Evolutionary conservation across 441 rosid genomes (phyloP), one percentile per base, ranked within the genome.

Genomic region (Brassica balearica): DNA sequence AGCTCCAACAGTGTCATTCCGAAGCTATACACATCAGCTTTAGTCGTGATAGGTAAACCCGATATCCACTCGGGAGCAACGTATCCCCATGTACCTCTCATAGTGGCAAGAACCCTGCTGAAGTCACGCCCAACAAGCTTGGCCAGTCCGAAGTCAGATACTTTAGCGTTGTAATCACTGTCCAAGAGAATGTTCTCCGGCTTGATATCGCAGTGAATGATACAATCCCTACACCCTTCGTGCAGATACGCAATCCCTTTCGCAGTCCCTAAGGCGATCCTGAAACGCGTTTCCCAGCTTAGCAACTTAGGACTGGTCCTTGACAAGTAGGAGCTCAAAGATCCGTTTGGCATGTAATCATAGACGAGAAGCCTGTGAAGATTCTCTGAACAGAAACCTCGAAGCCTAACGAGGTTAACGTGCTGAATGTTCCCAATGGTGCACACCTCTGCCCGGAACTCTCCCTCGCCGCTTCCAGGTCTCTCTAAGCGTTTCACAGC

Each of bases 31-130:
- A 89, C 97, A 81, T 90, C 97, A 0, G 96, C 98, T 79, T 93
- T 93, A 6, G 94, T 84, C 2, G 97, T 93, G 53, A 93, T 91
- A 43, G 93, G 91, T 36, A 89, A 78, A 23, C 98, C 98, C 1
- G 97, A 91, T 72, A 93, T 93, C 98, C 97, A 93, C 81, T 93
- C 98, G 0, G 97, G 98, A 1, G 98, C 98, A 2, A 93, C 92
- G 34, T 91, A 93, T 53, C 98, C 98, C 95, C 94, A 87, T 0
- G 98, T 93, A 4, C 97, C 98, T 78, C 97, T 88, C 97, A 89
- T 91, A 51, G 97, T 87, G 55, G 94, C 93, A 46, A 91, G 76
- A 15, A 91, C 95, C 46, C 98, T 79, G 78, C 97, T 93, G 65
- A 91, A 93, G 70, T 93, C 98, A 65, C 98, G 88, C 23, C 94